These are phyloP conservation scores for Apiospora saccharicola DNA, from an alignment of 2,329 filamentous ascomycete species.

Conservation along the genomic window DNA sequence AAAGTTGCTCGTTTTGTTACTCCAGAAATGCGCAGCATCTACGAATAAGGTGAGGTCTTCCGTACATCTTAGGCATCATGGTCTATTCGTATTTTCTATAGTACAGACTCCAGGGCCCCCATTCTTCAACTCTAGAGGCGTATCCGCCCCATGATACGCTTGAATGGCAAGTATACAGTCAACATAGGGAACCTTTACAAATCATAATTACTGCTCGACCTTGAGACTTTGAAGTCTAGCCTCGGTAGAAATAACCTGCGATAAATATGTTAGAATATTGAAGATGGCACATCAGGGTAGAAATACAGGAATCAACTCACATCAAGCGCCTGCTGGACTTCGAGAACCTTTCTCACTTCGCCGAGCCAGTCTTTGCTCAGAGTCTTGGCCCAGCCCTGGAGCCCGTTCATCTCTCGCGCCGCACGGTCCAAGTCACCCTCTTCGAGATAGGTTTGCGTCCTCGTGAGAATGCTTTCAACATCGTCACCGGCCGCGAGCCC, in stretches of 20 bases:
- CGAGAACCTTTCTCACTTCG: slow-evolving; percentile 89
- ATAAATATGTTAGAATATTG: slow-evolving; percentile 15
- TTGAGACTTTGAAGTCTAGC: slow-evolving; percentile 87
- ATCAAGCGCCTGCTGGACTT: slow-evolving; percentile 95
- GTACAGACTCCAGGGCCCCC: slow-evolving; percentile 17
- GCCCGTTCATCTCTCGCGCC: slow-evolving; percentile 91
- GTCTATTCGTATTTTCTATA: slow-evolving; percentile 21
- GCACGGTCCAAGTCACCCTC: slow-evolving; percentile 92
- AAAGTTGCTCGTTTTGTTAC: no score
- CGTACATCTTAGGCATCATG: slow-evolving; percentile 21
- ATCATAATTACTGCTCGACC: slow-evolving; percentile 49
- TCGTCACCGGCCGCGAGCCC: slow-evolving; percentile 84
- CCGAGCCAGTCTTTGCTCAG: slow-evolving; percentile 92
- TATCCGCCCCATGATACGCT: not conserved
- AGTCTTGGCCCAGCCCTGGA: slow-evolving; percentile 94
- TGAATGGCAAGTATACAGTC: slow-evolving; percentile 42
- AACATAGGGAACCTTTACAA: slow-evolving; percentile 30
- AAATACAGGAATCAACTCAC: slow-evolving; percentile 61
- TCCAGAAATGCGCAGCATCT: not conserved
- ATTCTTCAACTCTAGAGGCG: slow-evolving; percentile 8
- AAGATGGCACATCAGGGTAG: not conserved
- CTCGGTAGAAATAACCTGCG: slow-evolving; percentile 85
- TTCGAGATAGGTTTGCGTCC: slow-evolving; percentile 89
- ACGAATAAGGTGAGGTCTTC: not conserved
- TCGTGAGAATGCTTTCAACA: slow-evolving; percentile 90